Evolutionary conservation across 768 basidiomycete genomes (phyloP), one percentile per base, ranked within the genome.

Genomic region (Tephrocybe sp.): DNA sequence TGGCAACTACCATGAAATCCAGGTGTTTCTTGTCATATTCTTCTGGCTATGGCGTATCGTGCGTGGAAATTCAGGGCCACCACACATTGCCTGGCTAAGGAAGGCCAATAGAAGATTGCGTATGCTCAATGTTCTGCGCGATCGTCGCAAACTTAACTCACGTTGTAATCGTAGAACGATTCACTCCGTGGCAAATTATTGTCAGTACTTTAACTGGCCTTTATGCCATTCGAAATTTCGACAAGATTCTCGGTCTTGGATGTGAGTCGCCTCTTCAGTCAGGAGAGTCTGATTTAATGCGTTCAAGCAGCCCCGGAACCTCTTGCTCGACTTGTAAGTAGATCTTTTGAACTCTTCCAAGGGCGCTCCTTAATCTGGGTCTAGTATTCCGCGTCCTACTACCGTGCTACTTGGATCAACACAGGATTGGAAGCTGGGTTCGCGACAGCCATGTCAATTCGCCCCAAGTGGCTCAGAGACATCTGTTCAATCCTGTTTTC

Each of bases 381-480:
- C 1, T 55, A 94, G 92, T 96, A 97, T 63, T 89, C 92, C 3
- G 81, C 90, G 0, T 88, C 91, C 2, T 97, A 94, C 68, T 96
- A 95, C 70, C 87, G 97, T 21, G 96, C 94, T 7, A 96, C 95
- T 44, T 99, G 94, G 88, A 86, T 99, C 49, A 82, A 70, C 41
- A 96, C 91, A 0, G 95, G 94, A 1, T 74, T 98, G n/a, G 97
- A 99, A 64, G 93, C 95, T 2, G 97, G 95, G 1, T 98, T 98
- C 62, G 94, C 94, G 0, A 94, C 94, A 0, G 95, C 96, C 11
- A 93, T 96, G 89, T 74, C 83, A 2, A 91, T 99, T 48, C 83
- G 87, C 12, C 90, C 92, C 3, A 92, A 88, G 63, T 97, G 92
- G 93, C 67, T 98, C 9, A 80, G 87, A 56, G 92, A 99, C 64